phyloP scores from a whole-genome alignment of 768 basidiomycete genomes.

The Exsudoporus frostii region DNA sequence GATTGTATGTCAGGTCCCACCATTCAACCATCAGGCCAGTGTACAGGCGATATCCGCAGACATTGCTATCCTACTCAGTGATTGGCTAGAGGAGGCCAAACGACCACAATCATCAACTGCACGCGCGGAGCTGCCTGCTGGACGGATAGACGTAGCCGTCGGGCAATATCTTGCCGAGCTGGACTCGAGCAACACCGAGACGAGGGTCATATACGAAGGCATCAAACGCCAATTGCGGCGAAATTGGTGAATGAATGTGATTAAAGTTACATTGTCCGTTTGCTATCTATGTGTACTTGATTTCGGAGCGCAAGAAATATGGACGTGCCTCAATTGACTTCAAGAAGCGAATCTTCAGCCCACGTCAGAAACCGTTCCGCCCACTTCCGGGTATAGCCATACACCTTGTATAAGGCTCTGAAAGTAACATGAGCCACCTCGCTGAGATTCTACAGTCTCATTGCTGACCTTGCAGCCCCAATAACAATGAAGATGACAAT shows the following conservation, averaged over 20 bases:
- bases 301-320: slow-evolving; percentile 8
- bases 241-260: slow-evolving; percentile 54
- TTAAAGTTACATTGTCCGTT: slow-evolving; percentile 1
- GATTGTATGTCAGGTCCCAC: slow-evolving; percentile 55
- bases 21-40: slow-evolving; percentile 77
- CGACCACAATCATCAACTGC: slow-evolving; percentile 65
- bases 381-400: slow-evolving; percentile 55
- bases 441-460: neutral
- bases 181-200: slow-evolving; percentile 57
- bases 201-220: slow-evolving; percentile 61
- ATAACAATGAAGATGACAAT: slow-evolving; percentile 57
- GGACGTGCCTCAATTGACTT: slow-evolving; percentile 49
- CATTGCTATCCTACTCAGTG: slow-evolving; percentile 73
- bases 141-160: slow-evolving; percentile 68
- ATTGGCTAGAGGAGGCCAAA: slow-evolving; percentile 78
- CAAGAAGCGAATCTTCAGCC: slow-evolving; percentile 78
- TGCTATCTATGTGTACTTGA: slow-evolving; percentile 17
- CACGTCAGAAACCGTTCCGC: slow-evolving; percentile 61
- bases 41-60: slow-evolving; percentile 79
- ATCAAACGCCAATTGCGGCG: slow-evolving; percentile 69
- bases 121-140: slow-evolving; percentile 71
- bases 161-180: slow-evolving; percentile 74
- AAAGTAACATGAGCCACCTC: slow-evolving; percentile 10
- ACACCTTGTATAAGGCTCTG: slow-evolving; percentile 72
- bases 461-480: slow-evolving; percentile 58